A percentile compares a stretch with the other conserved stretches of the same genome.
These are phyloP conservation scores for Rhizopogon salebrosus DNA, from an alignment of 768 basidiomycete species.

Conservation along the genomic window DNA sequence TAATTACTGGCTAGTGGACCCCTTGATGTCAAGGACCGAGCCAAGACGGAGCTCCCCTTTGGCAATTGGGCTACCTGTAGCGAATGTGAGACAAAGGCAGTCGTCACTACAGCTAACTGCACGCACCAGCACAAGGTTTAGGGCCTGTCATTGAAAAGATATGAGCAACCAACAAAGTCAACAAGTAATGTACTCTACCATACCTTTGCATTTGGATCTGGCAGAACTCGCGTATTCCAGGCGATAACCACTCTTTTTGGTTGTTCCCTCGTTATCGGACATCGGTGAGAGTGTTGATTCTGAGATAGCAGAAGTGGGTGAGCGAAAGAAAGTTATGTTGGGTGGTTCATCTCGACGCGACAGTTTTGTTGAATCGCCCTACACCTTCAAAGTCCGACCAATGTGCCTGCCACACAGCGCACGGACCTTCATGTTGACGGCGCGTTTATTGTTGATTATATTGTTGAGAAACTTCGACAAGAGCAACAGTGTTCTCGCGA, in stretches of 20 bases:
- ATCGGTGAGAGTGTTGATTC: slow-evolving; percentile 18
- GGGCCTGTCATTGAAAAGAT: slow-evolving; percentile 44
- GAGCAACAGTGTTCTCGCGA: background rate
- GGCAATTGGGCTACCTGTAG: slow-evolving; percentile 57
- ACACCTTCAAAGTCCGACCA: slow-evolving; percentile 33
- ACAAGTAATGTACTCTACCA: slow-evolving; percentile 11
- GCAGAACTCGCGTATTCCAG: slow-evolving; percentile 68
- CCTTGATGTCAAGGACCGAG: slow-evolving; percentile 67
- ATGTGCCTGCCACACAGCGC: slow-evolving; percentile 25
- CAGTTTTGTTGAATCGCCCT: slow-evolving; percentile 34
- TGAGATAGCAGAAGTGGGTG: slow-evolving; percentile 15
- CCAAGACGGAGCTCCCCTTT: slow-evolving; percentile 78
- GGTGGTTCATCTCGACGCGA: slow-evolving; percentile 35
- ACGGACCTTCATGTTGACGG: slow-evolving; percentile 29
- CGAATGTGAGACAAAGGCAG: slow-evolving; percentile 5
- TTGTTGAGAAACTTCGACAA: slow-evolving; percentile 2
- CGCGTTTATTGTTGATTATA: slow-evolving; percentile 14
- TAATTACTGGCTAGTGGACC: slow-evolving; percentile 61
- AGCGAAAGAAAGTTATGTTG: slow-evolving; percentile 26
- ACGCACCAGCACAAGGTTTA: slow-evolving; percentile 69
- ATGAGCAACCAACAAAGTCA: slow-evolving; percentile 19
- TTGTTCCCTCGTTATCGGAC: slow-evolving; percentile 31
- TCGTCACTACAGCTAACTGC: background rate
- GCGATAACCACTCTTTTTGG: slow-evolving; percentile 54
- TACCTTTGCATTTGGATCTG: slow-evolving; percentile 33